Percentiles rank a stretch among this genome's conserved stretches.
Conservation (phyloP, 352 stramenopile genomes). For the Poterioochromonas sp. region DNA sequence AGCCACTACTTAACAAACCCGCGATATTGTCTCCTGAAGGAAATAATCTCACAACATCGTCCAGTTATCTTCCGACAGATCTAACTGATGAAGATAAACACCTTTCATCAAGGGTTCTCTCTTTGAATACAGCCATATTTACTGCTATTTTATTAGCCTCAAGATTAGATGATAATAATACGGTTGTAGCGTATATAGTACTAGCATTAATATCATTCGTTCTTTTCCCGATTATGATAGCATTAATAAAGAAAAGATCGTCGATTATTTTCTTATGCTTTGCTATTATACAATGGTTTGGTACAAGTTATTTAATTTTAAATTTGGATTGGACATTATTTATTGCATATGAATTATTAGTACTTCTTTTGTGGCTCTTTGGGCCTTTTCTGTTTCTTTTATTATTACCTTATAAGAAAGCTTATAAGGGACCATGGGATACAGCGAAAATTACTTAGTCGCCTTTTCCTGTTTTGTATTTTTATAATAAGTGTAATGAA, state of each 20-base stretch:
- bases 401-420: constrained; percentile 75
- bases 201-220: constrained; percentile 78
- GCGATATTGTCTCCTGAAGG: not conserved
- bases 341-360: constrained; percentile 54
- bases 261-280: constrained; percentile 29
- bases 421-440: constrained; percentile 78
- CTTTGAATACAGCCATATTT: constrained; percentile 80
- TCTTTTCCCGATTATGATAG: constrained; percentile 71
- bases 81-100: constrained; percentile 53
- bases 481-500: no score
- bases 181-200: constrained; percentile 73
- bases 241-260: constrained; percentile 9
- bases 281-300: constrained; percentile 15
- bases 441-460: constrained; percentile 46
- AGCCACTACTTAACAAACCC: no score
- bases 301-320: not conserved
- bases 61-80: not conserved
- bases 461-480: no score
- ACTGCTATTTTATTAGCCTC: constrained; percentile 77
- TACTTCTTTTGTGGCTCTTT: constrained; percentile 67
- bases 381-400: constrained; percentile 77
- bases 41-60: not conserved
- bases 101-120: constrained; percentile 77
- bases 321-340: constrained; percentile 45
- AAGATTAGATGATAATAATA: constrained; percentile 61